phyloP scores from a whole-genome alignment of 225 moss, liverwort and hornwort genomes.

The Bryum argenteum region DNA sequence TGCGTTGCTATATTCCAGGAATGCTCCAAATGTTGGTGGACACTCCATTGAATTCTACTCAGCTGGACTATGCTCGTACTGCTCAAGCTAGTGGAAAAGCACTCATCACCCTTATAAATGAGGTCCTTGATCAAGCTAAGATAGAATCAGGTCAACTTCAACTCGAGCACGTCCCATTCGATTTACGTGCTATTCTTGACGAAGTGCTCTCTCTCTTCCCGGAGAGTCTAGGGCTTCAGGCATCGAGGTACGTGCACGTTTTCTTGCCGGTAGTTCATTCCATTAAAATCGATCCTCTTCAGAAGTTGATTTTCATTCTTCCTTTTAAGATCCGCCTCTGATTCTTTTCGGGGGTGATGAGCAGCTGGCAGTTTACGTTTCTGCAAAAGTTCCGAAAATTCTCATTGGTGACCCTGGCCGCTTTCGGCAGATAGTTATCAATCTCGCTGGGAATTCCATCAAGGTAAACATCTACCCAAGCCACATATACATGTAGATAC shows the following conservation, averaged over 20 bases:
- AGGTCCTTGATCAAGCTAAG: conserved; percentile 73
- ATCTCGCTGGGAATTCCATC: conserved; percentile 71
- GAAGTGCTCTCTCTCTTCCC: conserved; percentile 77
- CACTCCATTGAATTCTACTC: conserved; percentile 58
- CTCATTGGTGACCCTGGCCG: conserved; percentile 74
- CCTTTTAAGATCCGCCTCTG: conserved; percentile 13
- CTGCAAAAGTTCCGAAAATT: conserved; percentile 65
- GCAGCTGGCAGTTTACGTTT: conserved; percentile 68
- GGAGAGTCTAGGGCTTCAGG: conserved; percentile 64
- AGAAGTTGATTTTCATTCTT: background rate
- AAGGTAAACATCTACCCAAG: conserved; percentile 43
- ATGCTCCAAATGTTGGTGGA: conserved; percentile 82
- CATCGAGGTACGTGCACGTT: conserved; percentile 51
- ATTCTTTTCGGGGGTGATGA: conserved; percentile 22
- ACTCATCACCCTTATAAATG: conserved; percentile 74
- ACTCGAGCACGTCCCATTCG: conserved; percentile 65
- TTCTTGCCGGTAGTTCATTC: background rate
- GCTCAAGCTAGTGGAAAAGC: conserved; percentile 79
- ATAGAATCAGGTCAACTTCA: conserved; percentile 78
- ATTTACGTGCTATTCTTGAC: conserved; percentile 67
- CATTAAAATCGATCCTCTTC: background rate
- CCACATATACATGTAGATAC: background rate
- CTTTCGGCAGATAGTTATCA: conserved; percentile 73
- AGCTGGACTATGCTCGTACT: conserved; percentile 65
- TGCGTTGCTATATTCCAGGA: conserved; percentile 39